Evolutionary conservation across 148 eudicot genomes (phyloP).

Genomic region (Salicornia ramosissima): DNA sequence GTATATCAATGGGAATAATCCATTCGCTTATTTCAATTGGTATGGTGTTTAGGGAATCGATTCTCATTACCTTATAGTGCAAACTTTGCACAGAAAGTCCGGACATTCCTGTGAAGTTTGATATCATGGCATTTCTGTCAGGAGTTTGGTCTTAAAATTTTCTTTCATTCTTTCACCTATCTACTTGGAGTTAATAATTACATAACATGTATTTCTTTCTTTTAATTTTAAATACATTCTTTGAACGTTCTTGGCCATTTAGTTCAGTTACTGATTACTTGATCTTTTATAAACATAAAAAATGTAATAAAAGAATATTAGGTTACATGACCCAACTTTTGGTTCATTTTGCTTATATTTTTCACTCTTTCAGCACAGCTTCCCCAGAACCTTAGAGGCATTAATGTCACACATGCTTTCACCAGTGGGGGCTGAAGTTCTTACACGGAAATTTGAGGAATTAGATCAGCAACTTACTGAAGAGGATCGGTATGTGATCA

Average conservation of each 20-base stretch:
- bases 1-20: background rate
- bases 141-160: background rate
- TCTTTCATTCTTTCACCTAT: background rate
- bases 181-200: background rate
- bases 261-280: background rate
- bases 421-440: conserved; percentile 86
- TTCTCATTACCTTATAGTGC: background rate
- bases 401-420: conserved; percentile 76
- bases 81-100: conserved; percentile 1
- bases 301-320: background rate
- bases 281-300: background rate
- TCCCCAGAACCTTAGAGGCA: conserved; percentile 86
- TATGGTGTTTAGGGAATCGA: too few relatives aligned
- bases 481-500: conserved; percentile 49
- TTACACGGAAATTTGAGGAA: conserved; percentile 83
- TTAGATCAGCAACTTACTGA: conserved; percentile 60
- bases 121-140: background rate
- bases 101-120: background rate
- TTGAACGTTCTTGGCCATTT: conserved; percentile 5
- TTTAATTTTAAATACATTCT: too few relatives aligned
- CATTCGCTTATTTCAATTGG: too few relatives aligned
- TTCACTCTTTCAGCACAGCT: conserved; percentile 56
- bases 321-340: background rate
- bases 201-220: background rate
- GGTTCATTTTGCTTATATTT: conserved; percentile 11